Evolutionary conservation across 129 eudicot genomes (phyloP), one percentile per base, ranked within the genome.

Genomic region (Flaveria bidentis): DNA sequence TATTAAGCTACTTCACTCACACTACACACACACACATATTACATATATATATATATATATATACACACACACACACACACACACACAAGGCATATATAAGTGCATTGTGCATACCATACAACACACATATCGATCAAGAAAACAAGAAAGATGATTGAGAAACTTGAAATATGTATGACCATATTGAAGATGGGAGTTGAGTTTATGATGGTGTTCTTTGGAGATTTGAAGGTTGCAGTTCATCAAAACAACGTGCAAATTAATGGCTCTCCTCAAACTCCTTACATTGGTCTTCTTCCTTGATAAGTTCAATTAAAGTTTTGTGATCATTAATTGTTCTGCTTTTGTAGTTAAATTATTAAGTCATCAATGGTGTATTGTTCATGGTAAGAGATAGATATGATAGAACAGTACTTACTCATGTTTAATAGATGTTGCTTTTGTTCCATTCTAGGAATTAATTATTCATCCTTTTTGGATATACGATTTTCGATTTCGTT

Each of bases 231-330:
- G 15, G 62, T 74, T 6, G 82, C 80, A 20, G 44, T 84, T 46
- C 76, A 82, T 30, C 62, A 76, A 26, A n/a, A 51, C 62, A 55
- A 71, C 22, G 56, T 67, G 16, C 82, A 55, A 17, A 14, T 23
- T 9, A 11, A 86, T 23, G 28, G 7, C 41, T 25, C 65, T 65
- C n/a, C 76, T 75, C 66, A 79, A 17, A 80, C 86, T 14, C 87
- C 91, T 0, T 85, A 61, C 76, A 69, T 83, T 20, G 91, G 91
- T 41, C 73, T 89, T 81, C 73, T 89, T 72, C 82, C 84, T 50
- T 79, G 49, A 71, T 36, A 51, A 78, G 75, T 52, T n/a, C 5
- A 10, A 13, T 20, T 20, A 20, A 13, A 11, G 5, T 62, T 41
- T 60, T 57, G 57, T 61, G 11, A 8, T 45, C n/a, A 18, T n/a